Conservation (phyloP, 305 asterid species). For the Fraxinus platypoda region DNA sequence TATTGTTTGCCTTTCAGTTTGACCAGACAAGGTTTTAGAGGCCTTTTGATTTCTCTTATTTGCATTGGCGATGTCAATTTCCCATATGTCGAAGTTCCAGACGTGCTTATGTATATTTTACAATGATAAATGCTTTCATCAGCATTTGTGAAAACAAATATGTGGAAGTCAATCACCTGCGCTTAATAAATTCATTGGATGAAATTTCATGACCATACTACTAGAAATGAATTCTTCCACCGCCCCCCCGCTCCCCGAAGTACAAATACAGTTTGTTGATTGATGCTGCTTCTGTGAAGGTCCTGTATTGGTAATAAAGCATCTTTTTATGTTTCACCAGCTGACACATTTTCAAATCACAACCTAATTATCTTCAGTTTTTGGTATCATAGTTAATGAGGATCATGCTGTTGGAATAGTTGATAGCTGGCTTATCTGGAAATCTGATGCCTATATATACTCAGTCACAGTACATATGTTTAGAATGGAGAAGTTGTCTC, state of each 20-base stretch:
- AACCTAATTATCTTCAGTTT: not conserved
- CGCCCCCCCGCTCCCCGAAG: not conserved
- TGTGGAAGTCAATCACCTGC: not conserved
- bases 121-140: not conserved
- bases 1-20: not conserved
- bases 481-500: not conserved
- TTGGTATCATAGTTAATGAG: not conserved
- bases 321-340: not conserved
- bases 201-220: no score
- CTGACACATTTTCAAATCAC: not conserved
- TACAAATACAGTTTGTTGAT: not conserved
- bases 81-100: not conserved
- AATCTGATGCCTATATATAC: not conserved
- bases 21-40: not conserved
- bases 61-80: not conserved
- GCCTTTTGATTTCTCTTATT: not conserved
- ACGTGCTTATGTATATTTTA: not conserved
- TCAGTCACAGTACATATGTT: not conserved
- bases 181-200: no score
- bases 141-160: not conserved
- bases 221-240: not conserved
- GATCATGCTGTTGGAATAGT: not conserved
- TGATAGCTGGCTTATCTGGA: not conserved
- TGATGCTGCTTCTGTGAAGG: not conserved
- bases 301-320: not conserved